These are phyloP conservation scores for Magnolia officinalis DNA, from an alignment of 164 flowering plant species.

Conservation along the genomic window DNA sequence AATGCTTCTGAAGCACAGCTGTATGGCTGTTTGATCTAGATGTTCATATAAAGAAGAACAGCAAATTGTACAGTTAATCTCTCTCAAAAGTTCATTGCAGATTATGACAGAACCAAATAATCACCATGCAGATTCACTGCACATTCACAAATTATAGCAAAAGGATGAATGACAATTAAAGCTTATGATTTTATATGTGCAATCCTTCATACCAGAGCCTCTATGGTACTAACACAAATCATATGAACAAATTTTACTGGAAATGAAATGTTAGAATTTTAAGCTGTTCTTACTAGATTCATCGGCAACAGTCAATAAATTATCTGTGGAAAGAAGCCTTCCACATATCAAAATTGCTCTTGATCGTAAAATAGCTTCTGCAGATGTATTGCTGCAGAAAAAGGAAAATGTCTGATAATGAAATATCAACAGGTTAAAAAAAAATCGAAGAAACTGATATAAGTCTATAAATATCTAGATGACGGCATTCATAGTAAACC, in stretches of 20 bases:
- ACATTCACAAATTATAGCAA: no score
- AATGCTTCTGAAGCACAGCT: no score
- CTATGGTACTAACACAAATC: neutral
- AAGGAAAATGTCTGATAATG: neutral
- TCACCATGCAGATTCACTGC: no score
- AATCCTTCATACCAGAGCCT: neutral
- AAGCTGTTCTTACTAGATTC: slow-evolving; percentile 48
- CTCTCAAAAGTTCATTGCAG: no score
- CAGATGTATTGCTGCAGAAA: slow-evolving; percentile 43
- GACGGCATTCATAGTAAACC: slow-evolving; percentile 35
- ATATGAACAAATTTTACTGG: neutral
- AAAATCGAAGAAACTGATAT: neutral
- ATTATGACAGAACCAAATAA: no score
- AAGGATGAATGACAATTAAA: no score
- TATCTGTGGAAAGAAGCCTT: slow-evolving; percentile 67
- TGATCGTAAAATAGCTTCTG: slow-evolving; percentile 61
- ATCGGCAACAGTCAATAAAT: slow-evolving; percentile 36
- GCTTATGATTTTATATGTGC: neutral
- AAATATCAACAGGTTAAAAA: neutral
- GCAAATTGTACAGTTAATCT: no score
- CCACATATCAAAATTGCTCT: slow-evolving; percentile 90
- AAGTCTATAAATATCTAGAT: slow-evolving; percentile 5
- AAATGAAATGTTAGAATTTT: neutral
- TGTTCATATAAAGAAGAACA: no score
- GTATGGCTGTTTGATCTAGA: no score